A percentile compares a stretch with the other conserved stretches of the same genome.
phyloP scores from a whole-genome alignment of 2,329 filamentous ascomycete species.

The Claviceps sp. region DNA sequence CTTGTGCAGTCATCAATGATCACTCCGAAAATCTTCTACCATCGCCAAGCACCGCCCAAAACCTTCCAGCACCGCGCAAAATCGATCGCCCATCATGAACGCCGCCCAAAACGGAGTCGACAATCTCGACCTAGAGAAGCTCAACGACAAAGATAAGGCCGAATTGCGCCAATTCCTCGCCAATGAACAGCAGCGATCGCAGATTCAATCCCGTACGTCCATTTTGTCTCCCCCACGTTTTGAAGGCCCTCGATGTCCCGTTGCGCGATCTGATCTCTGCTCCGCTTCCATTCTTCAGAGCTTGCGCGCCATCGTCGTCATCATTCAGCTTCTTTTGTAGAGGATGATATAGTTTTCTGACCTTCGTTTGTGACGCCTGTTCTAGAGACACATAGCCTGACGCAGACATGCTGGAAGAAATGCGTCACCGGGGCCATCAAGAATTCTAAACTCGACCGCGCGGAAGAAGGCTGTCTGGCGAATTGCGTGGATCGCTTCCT shows the following conservation, averaged over 20 bases:
- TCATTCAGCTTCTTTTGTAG: too few species aligned
- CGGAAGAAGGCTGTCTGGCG: conserved; percentile 70
- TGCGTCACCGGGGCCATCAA: conserved; percentile 69
- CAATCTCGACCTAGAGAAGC: conserved; percentile 54
- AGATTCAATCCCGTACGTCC: conserved; percentile 41
- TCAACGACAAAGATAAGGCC: conserved; percentile 70
- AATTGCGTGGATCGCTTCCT: conserved; percentile 94
- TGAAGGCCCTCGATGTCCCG: neutral
- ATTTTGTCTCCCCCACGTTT: neutral
- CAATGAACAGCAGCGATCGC: conserved; percentile 76
- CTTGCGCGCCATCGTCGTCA: too few species aligned
- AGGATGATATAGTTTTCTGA: neutral
- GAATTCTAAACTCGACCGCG: conserved; percentile 56
- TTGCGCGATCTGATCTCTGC: neutral
- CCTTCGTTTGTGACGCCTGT: neutral
- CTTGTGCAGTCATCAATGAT: too few species aligned
- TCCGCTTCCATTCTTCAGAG: neutral
- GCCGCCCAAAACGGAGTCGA: conserved; percentile 26
- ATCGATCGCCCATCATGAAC: conserved; percentile 18
- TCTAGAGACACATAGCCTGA: conserved; percentile 40
- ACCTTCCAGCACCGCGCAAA: neutral
- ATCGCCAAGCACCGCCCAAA: neutral
- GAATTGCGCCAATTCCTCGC: conserved; percentile 78
- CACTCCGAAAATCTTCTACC: neutral
- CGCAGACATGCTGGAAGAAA: conserved; percentile 86